Conservation (phyloP, 2,329 filamentous ascomycete species). For the Diaporthe sp. region DNA sequence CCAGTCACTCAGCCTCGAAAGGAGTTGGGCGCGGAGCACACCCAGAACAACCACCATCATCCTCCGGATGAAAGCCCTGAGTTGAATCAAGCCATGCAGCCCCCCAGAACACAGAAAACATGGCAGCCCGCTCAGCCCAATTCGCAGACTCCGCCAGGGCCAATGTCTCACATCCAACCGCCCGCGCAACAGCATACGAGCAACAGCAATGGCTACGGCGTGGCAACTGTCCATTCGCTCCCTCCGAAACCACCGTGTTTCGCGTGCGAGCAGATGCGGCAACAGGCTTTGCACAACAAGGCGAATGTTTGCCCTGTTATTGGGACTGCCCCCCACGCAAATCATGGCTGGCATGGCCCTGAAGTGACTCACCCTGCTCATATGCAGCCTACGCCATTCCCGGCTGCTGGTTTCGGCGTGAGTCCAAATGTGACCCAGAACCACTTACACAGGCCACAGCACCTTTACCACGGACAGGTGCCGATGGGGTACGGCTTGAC, state of each 20-base stretch:
- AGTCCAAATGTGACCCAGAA: slow-evolving; percentile 1
- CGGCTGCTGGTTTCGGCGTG: slow-evolving; percentile 7
- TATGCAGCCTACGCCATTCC: slow-evolving; percentile 8
- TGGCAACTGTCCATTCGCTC: slow-evolving; percentile 19
- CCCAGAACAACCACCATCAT: background rate
- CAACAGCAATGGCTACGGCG: background rate
- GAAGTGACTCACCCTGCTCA: slow-evolving; percentile 2
- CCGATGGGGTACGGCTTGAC: slow-evolving; percentile 28
- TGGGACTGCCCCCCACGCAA: slow-evolving; percentile 5
- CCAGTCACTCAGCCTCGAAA: background rate
- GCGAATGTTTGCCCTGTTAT: slow-evolving; percentile 40
- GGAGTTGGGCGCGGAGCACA: background rate
- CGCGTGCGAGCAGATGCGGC: slow-evolving; percentile 43
- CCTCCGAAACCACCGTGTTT: slow-evolving; percentile 43
- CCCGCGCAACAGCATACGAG: background rate
- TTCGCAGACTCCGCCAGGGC: background rate
- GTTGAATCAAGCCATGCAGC: background rate
- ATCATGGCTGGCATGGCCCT: slow-evolving; percentile 32
- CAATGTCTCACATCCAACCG: background rate
- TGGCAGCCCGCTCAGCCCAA: background rate
- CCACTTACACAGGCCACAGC: slow-evolving; percentile 24
- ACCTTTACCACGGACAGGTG: slow-evolving; percentile 19
- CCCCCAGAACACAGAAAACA: background rate
- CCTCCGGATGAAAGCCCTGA: background rate
- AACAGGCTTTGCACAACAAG: slow-evolving; percentile 42